phyloP scores from a whole-genome alignment of 2,329 filamentous ascomycete genomes.

The Colletotrichum zoysiae region DNA sequence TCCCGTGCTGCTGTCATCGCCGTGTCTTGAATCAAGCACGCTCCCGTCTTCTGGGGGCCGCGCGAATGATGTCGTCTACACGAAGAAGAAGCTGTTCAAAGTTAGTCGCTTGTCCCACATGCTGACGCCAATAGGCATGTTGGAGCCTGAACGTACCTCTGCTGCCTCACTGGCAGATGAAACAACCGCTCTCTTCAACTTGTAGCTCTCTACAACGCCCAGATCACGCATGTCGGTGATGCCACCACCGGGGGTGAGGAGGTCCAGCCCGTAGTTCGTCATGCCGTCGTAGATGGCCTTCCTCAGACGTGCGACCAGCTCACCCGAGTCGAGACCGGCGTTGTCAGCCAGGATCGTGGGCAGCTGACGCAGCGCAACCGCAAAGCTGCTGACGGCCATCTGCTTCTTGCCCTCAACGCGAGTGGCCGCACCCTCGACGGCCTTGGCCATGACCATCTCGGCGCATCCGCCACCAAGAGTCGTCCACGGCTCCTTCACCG shows the following conservation, averaged over 20 bases:
- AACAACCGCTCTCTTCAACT: conserved; percentile 98
- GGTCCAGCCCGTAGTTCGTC: conserved; percentile 90
- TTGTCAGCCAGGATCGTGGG: conserved; percentile 98
- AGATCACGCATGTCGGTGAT: conserved; percentile 96
- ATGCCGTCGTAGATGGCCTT: conserved; percentile 96
- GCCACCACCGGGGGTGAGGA: conserved; percentile 89
- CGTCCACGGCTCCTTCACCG: conserved; percentile 91
- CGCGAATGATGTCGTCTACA: conserved; percentile 98
- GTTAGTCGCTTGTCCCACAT: conserved; percentile 31
- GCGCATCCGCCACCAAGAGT: conserved; percentile 96
- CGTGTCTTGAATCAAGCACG: conserved; percentile 66
- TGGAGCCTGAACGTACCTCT: conserved; percentile 75
- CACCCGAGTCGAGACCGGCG: conserved; percentile 93
- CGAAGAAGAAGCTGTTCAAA: conserved; percentile 81
- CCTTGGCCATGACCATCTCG: conserved; percentile 99
- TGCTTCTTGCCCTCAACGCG: conserved; percentile 98
- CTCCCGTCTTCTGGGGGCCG: conserved; percentile 86
- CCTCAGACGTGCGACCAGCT: conserved; percentile 89
- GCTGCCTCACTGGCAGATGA: conserved; percentile 96
- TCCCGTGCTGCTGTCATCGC: conserved; percentile 28
- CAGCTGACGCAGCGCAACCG: conserved; percentile 88
- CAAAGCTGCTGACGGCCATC: conserved; percentile 90
- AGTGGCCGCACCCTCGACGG: conserved; percentile 91
- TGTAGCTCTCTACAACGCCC: conserved; percentile 97
- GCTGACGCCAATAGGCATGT: neutral